Evolutionary conservation across 768 basidiomycete genomes (phyloP).

Genomic region (Calocera cornea): DNA sequence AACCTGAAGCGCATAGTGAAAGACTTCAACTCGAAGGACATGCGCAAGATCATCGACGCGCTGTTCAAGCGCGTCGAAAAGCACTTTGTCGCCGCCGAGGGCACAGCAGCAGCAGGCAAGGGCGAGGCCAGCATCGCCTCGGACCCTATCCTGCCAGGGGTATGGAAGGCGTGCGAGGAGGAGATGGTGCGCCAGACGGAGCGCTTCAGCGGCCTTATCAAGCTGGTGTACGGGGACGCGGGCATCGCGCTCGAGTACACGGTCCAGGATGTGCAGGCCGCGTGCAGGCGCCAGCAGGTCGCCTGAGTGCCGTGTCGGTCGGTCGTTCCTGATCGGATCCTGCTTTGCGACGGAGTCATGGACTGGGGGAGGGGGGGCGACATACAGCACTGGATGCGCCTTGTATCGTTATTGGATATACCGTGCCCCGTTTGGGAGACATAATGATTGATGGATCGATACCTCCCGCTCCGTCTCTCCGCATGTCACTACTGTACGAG

Average conservation of each 20-base stretch:
- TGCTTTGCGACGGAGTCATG: too few relatives aligned
- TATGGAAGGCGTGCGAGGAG: conserved; percentile 85
- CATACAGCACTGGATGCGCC: too few relatives aligned
- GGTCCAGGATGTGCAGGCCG: conserved; percentile 55
- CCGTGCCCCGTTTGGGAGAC: too few relatives aligned
- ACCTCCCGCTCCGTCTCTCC: too few relatives aligned
- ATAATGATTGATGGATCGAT: too few relatives aligned
- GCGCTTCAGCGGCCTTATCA: conserved; percentile 51
- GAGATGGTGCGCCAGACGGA: conserved; percentile 64
- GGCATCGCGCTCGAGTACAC: conserved; percentile 65
- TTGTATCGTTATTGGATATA: too few relatives aligned
- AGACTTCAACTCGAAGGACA: conserved; percentile 75
- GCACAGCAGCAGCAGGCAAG: conserved; percentile 33
- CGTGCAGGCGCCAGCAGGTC: conserved; percentile 53
- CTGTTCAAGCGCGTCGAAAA: conserved; percentile 89
- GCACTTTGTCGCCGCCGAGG: conserved; percentile 78
- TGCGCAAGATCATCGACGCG: conserved; percentile 75
- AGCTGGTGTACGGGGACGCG: conserved; percentile 64
- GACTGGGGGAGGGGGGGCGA: too few relatives aligned
- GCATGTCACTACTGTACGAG: too few relatives aligned
- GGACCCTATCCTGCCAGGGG: conserved; percentile 48
- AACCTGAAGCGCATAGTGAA: conserved; percentile 73
- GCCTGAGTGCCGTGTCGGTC: too few relatives aligned
- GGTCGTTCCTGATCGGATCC: too few relatives aligned
- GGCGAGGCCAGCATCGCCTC: conserved; percentile 29